Evolutionary conservation across 306 rosid genomes (phyloP).

Genomic region (Sphenostylis stenocarpa): DNA sequence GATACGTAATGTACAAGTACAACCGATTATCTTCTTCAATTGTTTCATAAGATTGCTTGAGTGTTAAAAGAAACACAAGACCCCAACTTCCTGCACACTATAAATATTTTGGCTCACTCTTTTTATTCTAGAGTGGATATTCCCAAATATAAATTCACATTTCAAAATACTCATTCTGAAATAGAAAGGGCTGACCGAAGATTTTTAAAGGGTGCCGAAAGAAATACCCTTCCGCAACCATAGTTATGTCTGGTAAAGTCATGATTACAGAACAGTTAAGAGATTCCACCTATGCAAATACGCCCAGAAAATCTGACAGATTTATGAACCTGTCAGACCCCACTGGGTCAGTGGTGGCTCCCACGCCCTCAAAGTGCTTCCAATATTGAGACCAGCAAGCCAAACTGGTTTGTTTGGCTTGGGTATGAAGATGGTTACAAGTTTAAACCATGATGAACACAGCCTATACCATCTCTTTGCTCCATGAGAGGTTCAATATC

Average conservation of each 20-base stretch:
- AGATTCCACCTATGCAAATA: conserved; percentile 25
- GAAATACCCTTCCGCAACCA: not conserved
- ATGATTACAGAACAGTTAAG: conserved; percentile 30
- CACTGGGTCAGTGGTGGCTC: conserved; percentile 35
- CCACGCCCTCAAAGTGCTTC: conserved; percentile 54
- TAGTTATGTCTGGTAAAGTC: not conserved
- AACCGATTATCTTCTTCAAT: not conserved
- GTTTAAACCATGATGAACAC: conserved; percentile 5
- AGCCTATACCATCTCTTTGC: conserved; percentile 22
- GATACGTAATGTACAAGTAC: not conserved
- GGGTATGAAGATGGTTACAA: conserved; percentile 12
- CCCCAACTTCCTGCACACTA: not conserved
- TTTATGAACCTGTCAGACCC: conserved; percentile 13
- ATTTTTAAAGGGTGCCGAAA: too few species aligned
- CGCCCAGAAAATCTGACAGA: conserved; percentile 10
- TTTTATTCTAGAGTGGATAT: too few species aligned
- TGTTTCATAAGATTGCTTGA: not conserved
- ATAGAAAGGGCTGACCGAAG: too few species aligned
- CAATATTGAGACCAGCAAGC: conserved; percentile 43
- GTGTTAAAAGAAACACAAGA: not conserved
- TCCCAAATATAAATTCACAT: too few species aligned
- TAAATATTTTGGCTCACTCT: too few species aligned
- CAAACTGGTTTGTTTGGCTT: conserved; percentile 29
- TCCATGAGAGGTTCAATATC: conserved; percentile 5
- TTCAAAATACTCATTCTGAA: too few species aligned